A percentile compares a stretch with the other conserved stretches of the same genome.
These are phyloP conservation scores for Vachellia pachyceras DNA, from an alignment of 306 rosid genomes.

Conservation along the genomic window DNA sequence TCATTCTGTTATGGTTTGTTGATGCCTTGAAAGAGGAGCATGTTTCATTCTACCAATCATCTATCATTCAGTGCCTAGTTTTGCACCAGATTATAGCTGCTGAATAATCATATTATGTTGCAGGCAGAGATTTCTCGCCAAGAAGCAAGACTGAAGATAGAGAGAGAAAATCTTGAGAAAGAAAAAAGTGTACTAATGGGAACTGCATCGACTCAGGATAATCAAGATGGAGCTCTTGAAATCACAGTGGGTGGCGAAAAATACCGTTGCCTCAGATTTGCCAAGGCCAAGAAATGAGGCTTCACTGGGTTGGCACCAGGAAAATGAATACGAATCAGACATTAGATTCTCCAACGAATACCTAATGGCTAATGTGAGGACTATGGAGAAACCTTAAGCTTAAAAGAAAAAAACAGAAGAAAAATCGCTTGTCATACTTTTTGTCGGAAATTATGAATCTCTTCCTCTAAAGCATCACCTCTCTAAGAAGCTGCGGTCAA, in stretches of 20 bases:
- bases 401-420: too few species aligned
- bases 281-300: slow-evolving; percentile 85
- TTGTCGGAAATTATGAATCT: background rate
- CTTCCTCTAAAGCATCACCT: too few species aligned
- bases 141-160: slow-evolving; percentile 95
- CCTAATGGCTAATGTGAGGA: background rate
- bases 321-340: background rate
- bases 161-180: slow-evolving; percentile 93
- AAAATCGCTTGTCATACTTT: background rate
- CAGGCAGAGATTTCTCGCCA: slow-evolving; percentile 94
- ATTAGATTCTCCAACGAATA: background rate
- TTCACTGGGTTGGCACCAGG: background rate
- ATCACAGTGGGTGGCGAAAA: slow-evolving; percentile 97
- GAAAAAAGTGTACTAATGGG: slow-evolving; percentile 98
- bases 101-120: slow-evolving; percentile 17
- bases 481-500: background rate
- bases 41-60: background rate
- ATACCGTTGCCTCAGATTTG: slow-evolving; percentile 91
- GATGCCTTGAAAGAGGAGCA: background rate
- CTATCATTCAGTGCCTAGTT: slow-evolving; percentile 14
- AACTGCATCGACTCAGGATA: slow-evolving; percentile 93
- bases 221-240: slow-evolving; percentile 95
- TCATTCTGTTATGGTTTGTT: background rate
- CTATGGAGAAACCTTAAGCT: background rate
- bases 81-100: background rate